phyloP scores from a whole-genome alignment of 768 basidiomycete genomes.

The Suillus bovinus region DNA sequence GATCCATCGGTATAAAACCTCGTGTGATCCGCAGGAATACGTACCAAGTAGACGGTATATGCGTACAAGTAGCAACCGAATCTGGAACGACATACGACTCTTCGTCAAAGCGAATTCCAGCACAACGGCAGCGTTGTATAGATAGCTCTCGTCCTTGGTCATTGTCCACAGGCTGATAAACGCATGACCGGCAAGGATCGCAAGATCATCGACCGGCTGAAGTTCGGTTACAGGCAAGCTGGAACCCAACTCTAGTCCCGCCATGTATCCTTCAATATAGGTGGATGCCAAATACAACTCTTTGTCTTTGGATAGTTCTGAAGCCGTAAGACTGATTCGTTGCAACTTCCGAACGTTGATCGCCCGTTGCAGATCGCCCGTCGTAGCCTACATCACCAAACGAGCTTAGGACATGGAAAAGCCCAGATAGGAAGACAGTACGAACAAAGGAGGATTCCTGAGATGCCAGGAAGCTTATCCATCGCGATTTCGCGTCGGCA shows the following conservation, averaged over 20 bases:
- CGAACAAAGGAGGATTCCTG: slow-evolving; percentile 50
- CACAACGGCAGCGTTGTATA: slow-evolving; percentile 63
- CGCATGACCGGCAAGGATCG: slow-evolving; percentile 69
- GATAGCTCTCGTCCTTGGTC: slow-evolving; percentile 51
- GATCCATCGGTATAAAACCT: neutral
- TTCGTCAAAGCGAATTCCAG: slow-evolving; percentile 71
- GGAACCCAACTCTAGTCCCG: slow-evolving; percentile 65
- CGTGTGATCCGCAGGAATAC: slow-evolving; percentile 12
- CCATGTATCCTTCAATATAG: slow-evolving; percentile 63
- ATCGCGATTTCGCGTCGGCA: slow-evolving; percentile 46
- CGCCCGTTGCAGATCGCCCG: slow-evolving; percentile 56
- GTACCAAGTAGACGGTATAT: slow-evolving; percentile 82
- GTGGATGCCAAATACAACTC: slow-evolving; percentile 53
- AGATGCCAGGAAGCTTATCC: slow-evolving; percentile 54
- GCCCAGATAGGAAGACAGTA: slow-evolving; percentile 18
- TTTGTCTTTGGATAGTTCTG: slow-evolving; percentile 54
- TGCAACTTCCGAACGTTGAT: slow-evolving; percentile 79
- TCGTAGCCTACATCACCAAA: slow-evolving; percentile 41
- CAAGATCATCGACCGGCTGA: slow-evolving; percentile 87
- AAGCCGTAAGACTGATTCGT: slow-evolving; percentile 53
- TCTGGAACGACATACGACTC: slow-evolving; percentile 80
- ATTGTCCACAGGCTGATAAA: slow-evolving; percentile 65
- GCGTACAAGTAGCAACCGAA: slow-evolving; percentile 74
- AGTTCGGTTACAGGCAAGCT: slow-evolving; percentile 73
- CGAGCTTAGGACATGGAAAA: neutral